Evolutionary conservation across 2,329 filamentous ascomycete genomes (phyloP), one percentile per base, ranked within the genome.

Genomic region (Fusarium sacchari): DNA sequence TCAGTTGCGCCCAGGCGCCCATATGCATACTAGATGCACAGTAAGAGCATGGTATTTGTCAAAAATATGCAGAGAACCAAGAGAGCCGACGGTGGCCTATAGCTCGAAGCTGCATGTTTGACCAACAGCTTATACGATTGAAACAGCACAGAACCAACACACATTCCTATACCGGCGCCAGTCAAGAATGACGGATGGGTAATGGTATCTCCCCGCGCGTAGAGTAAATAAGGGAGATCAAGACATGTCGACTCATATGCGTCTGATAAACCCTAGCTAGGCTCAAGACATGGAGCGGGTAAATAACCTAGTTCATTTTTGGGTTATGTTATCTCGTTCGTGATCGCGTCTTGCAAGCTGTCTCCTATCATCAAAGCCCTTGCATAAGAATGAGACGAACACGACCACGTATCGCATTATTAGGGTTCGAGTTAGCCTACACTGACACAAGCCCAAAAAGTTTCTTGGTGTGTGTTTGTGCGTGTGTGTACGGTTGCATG

Each of bases 211-310:
- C 46, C 46, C 60, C 58, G 65, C 36, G 59, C 17, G 17, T 18
- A 10, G 36, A 37, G 36, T 43, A 73, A 46, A 46, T 49, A 57
- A 74, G 66, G 71, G 70, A 52, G 39, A 59, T 30, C 39, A 67
- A 73, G 62, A 73, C 70, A 71, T 50, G 50, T 60, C 55, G 58
- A 32, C 30, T 32, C 30, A 13, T 32, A 64, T 60, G 46, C 34
- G 49, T 50, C 52, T 56, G 55, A 37, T 14, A 40, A 64, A 46
- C 55, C 34, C 40, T 10, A 52, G 39, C 57, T 69, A 70, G 47
- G 37, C 34, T 52, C 36, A 50, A 71, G 71, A 71, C 68, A 68
- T 44, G 71, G 56, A 60, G 55, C 71, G 71, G 71, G 62, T 58
- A 70, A 43, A 53, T 37, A 60, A 59, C 40, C 28, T 59, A 61